Percentiles rank a stretch among this genome's conserved stretches.
Conservation (phyloP, 2,329 filamentous ascomycete species). For the Rhytidhysteron rufulum region DNA sequence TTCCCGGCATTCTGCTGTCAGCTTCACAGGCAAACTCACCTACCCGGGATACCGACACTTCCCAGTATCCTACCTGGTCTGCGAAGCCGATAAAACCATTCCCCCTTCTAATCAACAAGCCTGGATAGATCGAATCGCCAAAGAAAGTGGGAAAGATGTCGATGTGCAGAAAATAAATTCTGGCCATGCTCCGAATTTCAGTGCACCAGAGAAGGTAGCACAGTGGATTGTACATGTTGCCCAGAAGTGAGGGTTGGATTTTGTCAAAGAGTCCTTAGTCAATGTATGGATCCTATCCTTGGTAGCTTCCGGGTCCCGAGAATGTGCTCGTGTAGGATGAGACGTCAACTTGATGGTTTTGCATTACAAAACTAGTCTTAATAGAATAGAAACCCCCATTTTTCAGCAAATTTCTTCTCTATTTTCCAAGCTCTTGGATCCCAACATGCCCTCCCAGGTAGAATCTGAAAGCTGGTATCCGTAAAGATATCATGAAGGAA, state of each 20-base stretch:
- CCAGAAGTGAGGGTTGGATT: too few relatives aligned
- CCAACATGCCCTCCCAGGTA: constrained; percentile 22
- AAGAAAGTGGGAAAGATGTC: constrained; percentile 33
- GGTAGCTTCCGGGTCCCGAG: too few relatives aligned
- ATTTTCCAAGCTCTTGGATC: constrained; percentile 35
- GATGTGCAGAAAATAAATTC: constrained; percentile 35
- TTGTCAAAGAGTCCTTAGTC: too few relatives aligned
- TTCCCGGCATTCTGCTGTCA: constrained; percentile 29
- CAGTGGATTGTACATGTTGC: constrained; percentile 20
- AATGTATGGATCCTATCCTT: too few relatives aligned
- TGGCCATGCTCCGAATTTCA: constrained; percentile 33
- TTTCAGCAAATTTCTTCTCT: constrained; percentile 26
- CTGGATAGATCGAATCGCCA: constrained; percentile 34
- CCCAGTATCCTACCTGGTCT: constrained; percentile 39
- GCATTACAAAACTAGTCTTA: too few relatives aligned
- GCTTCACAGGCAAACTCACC: constrained; percentile 33
- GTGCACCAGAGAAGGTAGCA: constrained; percentile 19
- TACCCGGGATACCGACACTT: constrained; percentile 41
- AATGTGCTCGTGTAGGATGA: too few relatives aligned
- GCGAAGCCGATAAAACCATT: constrained; percentile 35
- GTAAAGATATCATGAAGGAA: constrained; percentile 32
- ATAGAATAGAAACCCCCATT: constrained; percentile 36
- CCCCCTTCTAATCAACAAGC: constrained; percentile 26
- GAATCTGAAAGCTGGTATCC: constrained; percentile 30
- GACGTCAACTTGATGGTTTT: too few relatives aligned